A percentile compares a stretch with the other conserved stretches of the same genome.
phyloP scores from a whole-genome alignment of 805 yeast genomes.

The Wickerhamiella lipophila region DNA sequence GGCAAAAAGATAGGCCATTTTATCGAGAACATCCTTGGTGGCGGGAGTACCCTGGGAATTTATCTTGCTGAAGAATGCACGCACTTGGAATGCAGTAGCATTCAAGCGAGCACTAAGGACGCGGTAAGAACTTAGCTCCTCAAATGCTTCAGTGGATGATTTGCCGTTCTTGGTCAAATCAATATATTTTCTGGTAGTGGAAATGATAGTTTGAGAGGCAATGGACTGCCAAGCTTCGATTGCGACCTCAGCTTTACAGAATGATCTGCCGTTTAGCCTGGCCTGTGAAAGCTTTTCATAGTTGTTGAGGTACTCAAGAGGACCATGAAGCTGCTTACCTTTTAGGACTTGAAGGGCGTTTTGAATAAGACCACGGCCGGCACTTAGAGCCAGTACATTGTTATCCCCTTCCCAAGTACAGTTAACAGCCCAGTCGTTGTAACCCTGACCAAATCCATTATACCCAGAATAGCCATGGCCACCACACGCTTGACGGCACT shows the following conservation, averaged over 20 bases:
- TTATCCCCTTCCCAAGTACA: constrained; percentile 96
- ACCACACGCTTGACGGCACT: constrained; percentile 78
- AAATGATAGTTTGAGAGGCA: constrained; percentile 25
- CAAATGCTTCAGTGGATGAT: constrained; percentile 27
- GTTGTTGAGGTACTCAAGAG: constrained; percentile 33
- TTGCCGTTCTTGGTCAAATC: constrained; percentile 20
- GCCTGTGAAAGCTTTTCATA: constrained; percentile 8
- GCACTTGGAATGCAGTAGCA: constrained; percentile 27
- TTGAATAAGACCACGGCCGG: constrained; percentile 59
- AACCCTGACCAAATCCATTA: constrained; percentile 73
- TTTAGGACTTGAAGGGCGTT: constrained; percentile 30
- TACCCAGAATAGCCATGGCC: constrained; percentile 85
- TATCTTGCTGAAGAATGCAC: constrained; percentile 29
- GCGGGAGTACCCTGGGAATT: constrained; percentile 27
- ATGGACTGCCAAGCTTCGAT: constrained; percentile 30
- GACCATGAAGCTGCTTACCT: constrained; percentile 34
- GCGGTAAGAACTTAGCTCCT: constrained; percentile 29
- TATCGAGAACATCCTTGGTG: constrained; percentile 39
- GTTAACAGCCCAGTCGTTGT: constrained; percentile 79
- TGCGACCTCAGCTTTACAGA: constrained; percentile 22
- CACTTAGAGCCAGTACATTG: constrained; percentile 61
- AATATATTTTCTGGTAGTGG: constrained; percentile 25
- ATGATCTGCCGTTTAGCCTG: constrained; percentile 20
- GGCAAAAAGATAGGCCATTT: constrained; percentile 51
- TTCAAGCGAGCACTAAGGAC: constrained; percentile 30